These are phyloP conservation scores for Neoboletus subvelutipes DNA, from an alignment of 768 basidiomycete genomes.

Conservation along the genomic window DNA sequence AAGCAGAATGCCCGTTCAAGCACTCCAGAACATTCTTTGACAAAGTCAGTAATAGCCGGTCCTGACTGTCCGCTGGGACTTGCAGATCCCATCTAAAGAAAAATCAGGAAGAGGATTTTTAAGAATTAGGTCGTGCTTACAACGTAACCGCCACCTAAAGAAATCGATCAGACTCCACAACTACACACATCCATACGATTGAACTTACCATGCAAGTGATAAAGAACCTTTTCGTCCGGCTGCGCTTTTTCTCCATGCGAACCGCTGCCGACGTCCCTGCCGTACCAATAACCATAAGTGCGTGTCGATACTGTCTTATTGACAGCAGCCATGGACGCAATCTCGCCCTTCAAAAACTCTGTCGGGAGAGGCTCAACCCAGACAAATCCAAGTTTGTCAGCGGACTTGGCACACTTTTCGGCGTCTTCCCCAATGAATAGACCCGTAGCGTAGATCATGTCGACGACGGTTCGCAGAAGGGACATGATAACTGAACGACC, in stretches of 20 bases:
- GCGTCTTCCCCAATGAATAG: too few species aligned
- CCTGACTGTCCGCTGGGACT: background rate
- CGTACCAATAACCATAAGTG: slow-evolving; percentile 5
- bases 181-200: background rate
- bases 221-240: slow-evolving; percentile 3
- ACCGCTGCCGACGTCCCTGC: background rate
- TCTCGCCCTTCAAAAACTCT: slow-evolving; percentile 1
- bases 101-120: background rate
- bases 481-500: background rate
- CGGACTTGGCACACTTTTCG: too few species aligned
- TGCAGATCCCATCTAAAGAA: slow-evolving; percentile 1
- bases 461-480: background rate
- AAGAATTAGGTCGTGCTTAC: background rate
- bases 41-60: background rate
- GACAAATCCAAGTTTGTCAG: too few species aligned
- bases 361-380: slow-evolving; percentile 1
- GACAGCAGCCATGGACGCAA: background rate
- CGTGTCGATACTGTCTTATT: background rate
- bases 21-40: background rate
- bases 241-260: slow-evolving; percentile 6
- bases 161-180: background rate
- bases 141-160: slow-evolving; percentile 1
- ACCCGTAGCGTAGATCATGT: background rate
- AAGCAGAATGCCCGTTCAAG: slow-evolving; percentile 1
- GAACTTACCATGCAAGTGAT: slow-evolving; percentile 5